These are phyloP conservation scores for Beauveria scarabaeidicola DNA, from an alignment of 2,329 filamentous ascomycete species.

Conservation along the genomic window DNA sequence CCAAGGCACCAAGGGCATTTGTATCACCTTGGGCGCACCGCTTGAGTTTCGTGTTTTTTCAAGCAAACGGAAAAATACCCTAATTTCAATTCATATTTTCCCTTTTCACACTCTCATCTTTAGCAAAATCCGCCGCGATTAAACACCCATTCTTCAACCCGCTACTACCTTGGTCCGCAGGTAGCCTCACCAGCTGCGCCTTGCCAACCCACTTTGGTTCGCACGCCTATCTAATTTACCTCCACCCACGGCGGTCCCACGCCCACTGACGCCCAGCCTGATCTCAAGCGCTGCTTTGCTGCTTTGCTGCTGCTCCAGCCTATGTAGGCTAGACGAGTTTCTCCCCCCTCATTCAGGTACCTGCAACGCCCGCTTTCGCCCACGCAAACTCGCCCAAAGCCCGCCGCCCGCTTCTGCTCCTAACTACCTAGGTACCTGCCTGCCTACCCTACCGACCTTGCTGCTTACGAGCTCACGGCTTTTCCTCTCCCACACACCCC, in stretches of 20 bases:
- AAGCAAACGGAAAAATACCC: background rate
- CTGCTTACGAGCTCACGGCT: conserved; percentile 8
- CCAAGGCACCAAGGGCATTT: no score
- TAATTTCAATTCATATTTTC: background rate
- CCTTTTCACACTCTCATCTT: background rate
- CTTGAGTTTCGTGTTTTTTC: no score
- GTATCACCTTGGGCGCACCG: no score
- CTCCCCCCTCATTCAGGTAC: no score
- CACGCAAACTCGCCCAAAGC: no score
- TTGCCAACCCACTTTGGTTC: conserved; percentile 4
- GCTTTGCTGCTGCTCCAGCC: background rate
- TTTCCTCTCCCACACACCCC: conserved; percentile 8
- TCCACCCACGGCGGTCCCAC: no score
- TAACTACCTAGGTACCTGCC: background rate
- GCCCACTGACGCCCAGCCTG: background rate
- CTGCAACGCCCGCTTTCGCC: no score
- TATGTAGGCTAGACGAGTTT: no score
- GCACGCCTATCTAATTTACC: background rate
- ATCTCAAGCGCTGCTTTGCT: background rate
- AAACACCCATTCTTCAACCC: background rate
- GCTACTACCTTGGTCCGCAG: background rate
- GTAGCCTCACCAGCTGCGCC: background rate
- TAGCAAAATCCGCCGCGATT: background rate
- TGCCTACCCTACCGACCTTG: background rate
- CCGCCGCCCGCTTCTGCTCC: background rate